These are phyloP conservation scores for Cochlearia excelsa DNA, from an alignment of 345 rosid genomes.

Conservation along the genomic window DNA sequence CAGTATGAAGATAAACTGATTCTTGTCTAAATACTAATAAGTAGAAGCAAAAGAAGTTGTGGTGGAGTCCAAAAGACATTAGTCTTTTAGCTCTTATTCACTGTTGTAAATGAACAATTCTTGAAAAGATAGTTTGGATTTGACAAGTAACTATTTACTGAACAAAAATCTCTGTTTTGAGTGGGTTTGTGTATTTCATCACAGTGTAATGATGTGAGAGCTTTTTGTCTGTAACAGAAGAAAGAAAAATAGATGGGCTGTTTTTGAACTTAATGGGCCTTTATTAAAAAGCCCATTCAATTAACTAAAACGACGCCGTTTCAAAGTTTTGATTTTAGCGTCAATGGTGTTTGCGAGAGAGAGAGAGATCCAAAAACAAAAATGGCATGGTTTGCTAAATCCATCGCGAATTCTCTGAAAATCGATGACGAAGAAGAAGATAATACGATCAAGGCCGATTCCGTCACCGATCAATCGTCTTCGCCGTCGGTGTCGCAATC, in stretches of 20 bases:
- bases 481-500: slow-evolving; percentile 23
- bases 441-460: slow-evolving; percentile 15
- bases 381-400: slow-evolving; percentile 85
- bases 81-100: background rate
- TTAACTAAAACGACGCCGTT: background rate
- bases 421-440: slow-evolving; percentile 51
- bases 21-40: slow-evolving; percentile 15
- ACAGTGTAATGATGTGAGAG: too few species aligned
- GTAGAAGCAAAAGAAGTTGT: slow-evolving; percentile 6
- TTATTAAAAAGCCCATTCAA: background rate
- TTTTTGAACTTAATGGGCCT: slow-evolving; percentile 12
- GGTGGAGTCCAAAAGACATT: slow-evolving; percentile 30
- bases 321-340: background rate
- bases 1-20: slow-evolving; percentile 30
- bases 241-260: background rate
- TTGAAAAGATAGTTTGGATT: slow-evolving; percentile 33
- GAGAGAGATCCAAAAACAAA: background rate
- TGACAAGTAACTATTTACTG: slow-evolving; percentile 31
- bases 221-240: slow-evolving; percentile 20
- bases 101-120: slow-evolving; percentile 26
- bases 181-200: slow-evolving; percentile 24
- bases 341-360: background rate
- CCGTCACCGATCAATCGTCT: slow-evolving; percentile 25
- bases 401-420: slow-evolving; percentile 72
- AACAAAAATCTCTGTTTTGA: slow-evolving; percentile 28